Base-by-base conservation (phyloP, 345 rosid genomes). In the Psidium guajava region DNA sequence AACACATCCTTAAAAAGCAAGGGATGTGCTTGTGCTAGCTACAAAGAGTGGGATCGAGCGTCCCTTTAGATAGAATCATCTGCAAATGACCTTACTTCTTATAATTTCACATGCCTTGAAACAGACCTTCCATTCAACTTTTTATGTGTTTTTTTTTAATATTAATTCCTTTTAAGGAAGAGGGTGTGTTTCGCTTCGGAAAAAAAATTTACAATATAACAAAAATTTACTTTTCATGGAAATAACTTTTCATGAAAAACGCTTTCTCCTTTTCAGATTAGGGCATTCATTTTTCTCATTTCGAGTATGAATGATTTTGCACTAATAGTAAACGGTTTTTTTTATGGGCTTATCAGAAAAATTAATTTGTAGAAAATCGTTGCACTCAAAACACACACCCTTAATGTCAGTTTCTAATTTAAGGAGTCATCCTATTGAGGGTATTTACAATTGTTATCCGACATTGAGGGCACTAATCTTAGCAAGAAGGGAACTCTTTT, bases 401-500 rank as follows among this genome's bases (percentile, higher is more conserved):
- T 18, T 18, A 32, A 24, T 8, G 77, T 18, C 13, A 69, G 47
- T 32, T 32, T 69, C 47, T 32, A 69, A 32, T 69, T 12, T 8
- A 18, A 32, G 18, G 13, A 69, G 44, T 69, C 77, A 69, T 32
- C 12, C 24, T 69, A 32, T 32, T 4, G 24, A 69, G 1, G 12
- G 47, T 11, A 32, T 32, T 64, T 1, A 18, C 6, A 2, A 3
- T 32, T 3, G 32, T 69, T 3, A 69, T 69, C 20, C 6, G 13
- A 69, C 0, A 2, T 61, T 5, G 18, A 61, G 0, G 2, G 11
- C 3, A 5, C 32, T 5, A 28, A 0, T 61, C 10, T 52, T 4
- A 13, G 18, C 18, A 52, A 52, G 54, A 12, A 52, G 5, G 6
- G 18, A 52, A 52, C 54, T 52, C 20, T 61, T 20, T 6, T 28